A percentile compares a stretch with the other conserved stretches of the same genome.
Evolutionary conservation across 805 yeast genomes (phyloP).

Genomic region (Yarrowia osloensis): DNA sequence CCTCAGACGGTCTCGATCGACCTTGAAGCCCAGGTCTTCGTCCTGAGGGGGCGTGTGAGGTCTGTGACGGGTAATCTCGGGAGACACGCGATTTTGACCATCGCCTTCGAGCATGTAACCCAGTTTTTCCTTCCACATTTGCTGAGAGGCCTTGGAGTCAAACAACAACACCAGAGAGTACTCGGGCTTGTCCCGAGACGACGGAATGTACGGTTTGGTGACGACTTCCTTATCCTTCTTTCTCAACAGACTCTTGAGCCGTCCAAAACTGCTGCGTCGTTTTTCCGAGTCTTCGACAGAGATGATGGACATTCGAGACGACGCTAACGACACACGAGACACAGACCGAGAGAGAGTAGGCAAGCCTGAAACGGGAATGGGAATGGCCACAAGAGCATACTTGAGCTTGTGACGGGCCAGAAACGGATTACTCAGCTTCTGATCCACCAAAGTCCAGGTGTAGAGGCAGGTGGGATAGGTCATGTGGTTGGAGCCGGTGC

Average conservation of each 20-base stretch:
- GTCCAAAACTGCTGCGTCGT: constrained; percentile 17
- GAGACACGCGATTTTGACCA: not conserved
- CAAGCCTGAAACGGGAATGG: constrained; percentile 3
- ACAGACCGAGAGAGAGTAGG: not conserved
- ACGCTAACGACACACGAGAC: not conserved
- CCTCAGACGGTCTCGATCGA: constrained; percentile 3
- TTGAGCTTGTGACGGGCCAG: not conserved
- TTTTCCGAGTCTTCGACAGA: not conserved
- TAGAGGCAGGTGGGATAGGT: constrained; percentile 5
- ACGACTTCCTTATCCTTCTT: not conserved
- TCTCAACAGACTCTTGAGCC: not conserved
- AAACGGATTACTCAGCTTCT: not conserved
- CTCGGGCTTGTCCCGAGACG: constrained; percentile 7
- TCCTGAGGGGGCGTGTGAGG: constrained; percentile 22
- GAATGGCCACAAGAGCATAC: constrained; percentile 12
- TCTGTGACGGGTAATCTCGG: not conserved
- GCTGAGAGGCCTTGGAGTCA: not conserved
- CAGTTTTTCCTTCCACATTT: not conserved
- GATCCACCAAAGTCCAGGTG: constrained; percentile 21
- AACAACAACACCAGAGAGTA: not conserved
- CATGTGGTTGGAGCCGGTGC: not conserved
- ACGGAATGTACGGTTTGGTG: not conserved
- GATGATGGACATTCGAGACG: not conserved
- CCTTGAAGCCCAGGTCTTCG: constrained; percentile 1
- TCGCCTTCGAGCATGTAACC: not conserved